These are phyloP conservation scores for Stephania japonica DNA, from an alignment of 164 flowering plant species.

Conservation along the genomic window DNA sequence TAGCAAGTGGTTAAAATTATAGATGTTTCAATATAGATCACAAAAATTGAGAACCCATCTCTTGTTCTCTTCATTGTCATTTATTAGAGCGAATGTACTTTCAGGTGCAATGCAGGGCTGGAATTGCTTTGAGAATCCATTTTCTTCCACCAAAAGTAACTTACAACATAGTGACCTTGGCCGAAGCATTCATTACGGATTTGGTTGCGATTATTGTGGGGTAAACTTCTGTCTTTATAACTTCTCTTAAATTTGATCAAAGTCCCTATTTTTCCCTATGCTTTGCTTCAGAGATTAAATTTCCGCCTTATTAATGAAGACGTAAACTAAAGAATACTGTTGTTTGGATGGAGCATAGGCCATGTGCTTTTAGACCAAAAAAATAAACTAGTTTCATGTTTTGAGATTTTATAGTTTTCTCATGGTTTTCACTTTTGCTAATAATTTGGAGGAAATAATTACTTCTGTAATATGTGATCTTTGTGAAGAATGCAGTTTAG, in stretches of 20 bases:
- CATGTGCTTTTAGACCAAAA: background rate
- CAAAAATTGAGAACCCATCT: no score
- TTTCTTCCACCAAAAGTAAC: constrained; percentile 16
- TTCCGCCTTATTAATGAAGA: background rate
- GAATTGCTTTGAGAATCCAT: constrained; percentile 8
- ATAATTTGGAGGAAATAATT: background rate
- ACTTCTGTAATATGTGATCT: background rate
- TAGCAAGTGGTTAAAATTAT: no score
- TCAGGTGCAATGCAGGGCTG: constrained; percentile 34
- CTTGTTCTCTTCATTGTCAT: background rate
- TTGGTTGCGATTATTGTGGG: constrained; percentile 90
- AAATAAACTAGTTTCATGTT: background rate
- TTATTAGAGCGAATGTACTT: constrained; percentile 7
- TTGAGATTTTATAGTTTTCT: background rate
- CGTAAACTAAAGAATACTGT: background rate
- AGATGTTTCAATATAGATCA: no score
- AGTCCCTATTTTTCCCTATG: background rate
- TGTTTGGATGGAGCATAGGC: background rate
- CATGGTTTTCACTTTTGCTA: background rate
- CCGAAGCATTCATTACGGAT: constrained; percentile 36
- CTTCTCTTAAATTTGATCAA: background rate
- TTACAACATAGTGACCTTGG: constrained; percentile 19
- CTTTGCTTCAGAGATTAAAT: background rate
- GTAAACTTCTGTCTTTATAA: constrained; percentile 28
- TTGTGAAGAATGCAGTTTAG: background rate